Evolutionary conservation across 768 basidiomycete species (phyloP), one percentile per base, ranked within the genome.

Genomic region (Collybia mongolica): DNA sequence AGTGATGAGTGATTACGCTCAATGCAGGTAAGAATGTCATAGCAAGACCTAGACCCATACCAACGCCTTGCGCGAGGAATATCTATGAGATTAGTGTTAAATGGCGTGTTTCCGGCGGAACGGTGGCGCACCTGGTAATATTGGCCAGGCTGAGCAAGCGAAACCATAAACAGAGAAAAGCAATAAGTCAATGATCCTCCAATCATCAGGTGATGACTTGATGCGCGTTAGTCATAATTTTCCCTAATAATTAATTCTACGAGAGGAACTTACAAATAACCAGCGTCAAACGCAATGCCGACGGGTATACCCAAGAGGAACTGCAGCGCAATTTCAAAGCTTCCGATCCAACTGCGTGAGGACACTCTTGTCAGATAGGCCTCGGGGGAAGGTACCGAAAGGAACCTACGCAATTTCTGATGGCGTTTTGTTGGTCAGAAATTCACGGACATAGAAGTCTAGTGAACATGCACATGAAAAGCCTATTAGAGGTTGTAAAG

Each of bases 161-260:
- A 72, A 14, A 73, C 58, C 65, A 69, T 71, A 57, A 73, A 72
- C 46, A 72, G 56, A 44, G 68, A 67, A 51, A 62, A 60, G 18
- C 68, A 66, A 45, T 76, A 75, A 7, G 76, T 48, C 6, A 75
- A 17, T 4, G 72, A 69, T 6, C 75, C 76, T 22, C 57, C 60
- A 7, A 72, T 68, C 40, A 76, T 60, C 18, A 74, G 52, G 35
- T 71, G 63, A 42, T 72, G 68, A 50, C 71, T 70, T 32, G 42
- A 19, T n/a, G 12, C 8, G 15, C 17, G 22, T 17, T 22, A 18
- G 20, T 37, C 18, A 2, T 7, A 9, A 12, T 37, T 18, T 2
- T 2, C n/a, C 38, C 5, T 28, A n/a, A n/a, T n/a, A n/a, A n/a
- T n/a, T n/a, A n/a, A 36, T 3, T 17, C 20, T 15, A 35, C n/a